Evolutionary conservation across 495 filamentous ascomycete genomes (phyloP), one percentile per base, ranked within the genome.

Genomic region (Talaromyces trachyspermus): DNA sequence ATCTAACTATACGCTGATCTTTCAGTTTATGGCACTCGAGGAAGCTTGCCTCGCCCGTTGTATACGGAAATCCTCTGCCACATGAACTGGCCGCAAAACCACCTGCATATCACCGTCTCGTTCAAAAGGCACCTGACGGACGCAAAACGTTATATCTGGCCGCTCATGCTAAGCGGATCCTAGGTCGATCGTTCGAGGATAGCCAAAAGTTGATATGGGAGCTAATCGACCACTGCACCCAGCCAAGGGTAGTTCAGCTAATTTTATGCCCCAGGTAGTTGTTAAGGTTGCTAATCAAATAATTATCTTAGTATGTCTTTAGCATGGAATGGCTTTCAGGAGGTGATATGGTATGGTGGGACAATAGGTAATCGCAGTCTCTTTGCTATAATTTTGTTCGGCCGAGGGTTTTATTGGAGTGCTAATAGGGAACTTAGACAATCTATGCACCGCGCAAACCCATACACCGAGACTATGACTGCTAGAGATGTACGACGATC

Each of bases 391-490:
- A 20, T 8, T 2, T 38, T 38, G 5, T 4, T 38, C 20, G 42
- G 12, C 8, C n/a, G 35, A 38, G 11, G 11, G 17, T 19, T n/a
- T n/a, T 22, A 19, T 12, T 52, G 54, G 37, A 43, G 48, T 48
- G 53, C 54, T 49, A 51, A 57, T 42, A 43, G 48, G 54, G 42
- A 42, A 29, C 2, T 14, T 29, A 57, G 54, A 23, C 54, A 57
- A 54, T 57, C 54, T n/a, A 57, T 57, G 54, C 54, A 57, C 44
- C 51, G 54, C 19, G 54, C 54, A 14, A 57, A 57, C 29, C 51
- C 54, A 20, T 57, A 57, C 24, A 51, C 48, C 8, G 54, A 54
- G 10, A 14, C 20, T 10, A 54, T 57, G 54, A 57, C 54, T 8
- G 54, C 51, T 3, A 51, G 51, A 49, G 54, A 57, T 54, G 54